Base-by-base conservation (phyloP, 2,329 filamentous ascomycete genomes). In the Trichoderma sp. region DNA sequence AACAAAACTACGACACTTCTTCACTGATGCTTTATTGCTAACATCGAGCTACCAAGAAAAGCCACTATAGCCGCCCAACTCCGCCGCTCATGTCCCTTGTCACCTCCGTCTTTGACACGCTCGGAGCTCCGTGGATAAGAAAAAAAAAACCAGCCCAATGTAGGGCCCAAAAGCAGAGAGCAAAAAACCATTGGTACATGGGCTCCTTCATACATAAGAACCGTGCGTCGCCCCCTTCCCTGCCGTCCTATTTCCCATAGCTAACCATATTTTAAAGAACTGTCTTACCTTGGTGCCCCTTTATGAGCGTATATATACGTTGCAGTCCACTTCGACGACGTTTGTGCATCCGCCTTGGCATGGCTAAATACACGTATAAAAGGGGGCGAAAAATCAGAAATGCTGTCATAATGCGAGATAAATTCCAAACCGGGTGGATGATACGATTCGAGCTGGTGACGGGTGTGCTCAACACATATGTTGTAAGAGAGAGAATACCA, bases 1-100 rank as follows among this genome's bases (percentile, higher is more conserved):
- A 36, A n/a, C 8, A 4, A 30, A 74, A 75, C 72, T 30, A 0
- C 11, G 3, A 50, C 3, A 6, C 43, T 50, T 76, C 68, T 76
- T 61, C 58, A 43, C 39, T 57, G 53, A 23, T 68, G n/a, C 43
- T 71, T 39, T 62, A 62, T 62, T 71, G 63, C 62, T 71, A 71
- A 68, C 70, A 9, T 57, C 32, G 43, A 74, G 70, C 75, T 77
- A 76, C 75, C 67, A 72, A 71, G 76, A 70, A 69, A 77, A 72
- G 69, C 70, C 74, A 77, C 65, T 64, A 75, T 73, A 74, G 75
- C 75, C 74, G 74, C 73, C 73, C 74, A 81, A 81, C 79, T 81
- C 79, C 79, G 74, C 77, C 77, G 79, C 79, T 80, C 76, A 63
- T 63, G 71, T 71, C 61, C 75, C 74, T 73, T 76, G 71, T 76